phyloP scores from a whole-genome alignment of 352 stramenopile genomes.

The Phytophthora citricola region DNA sequence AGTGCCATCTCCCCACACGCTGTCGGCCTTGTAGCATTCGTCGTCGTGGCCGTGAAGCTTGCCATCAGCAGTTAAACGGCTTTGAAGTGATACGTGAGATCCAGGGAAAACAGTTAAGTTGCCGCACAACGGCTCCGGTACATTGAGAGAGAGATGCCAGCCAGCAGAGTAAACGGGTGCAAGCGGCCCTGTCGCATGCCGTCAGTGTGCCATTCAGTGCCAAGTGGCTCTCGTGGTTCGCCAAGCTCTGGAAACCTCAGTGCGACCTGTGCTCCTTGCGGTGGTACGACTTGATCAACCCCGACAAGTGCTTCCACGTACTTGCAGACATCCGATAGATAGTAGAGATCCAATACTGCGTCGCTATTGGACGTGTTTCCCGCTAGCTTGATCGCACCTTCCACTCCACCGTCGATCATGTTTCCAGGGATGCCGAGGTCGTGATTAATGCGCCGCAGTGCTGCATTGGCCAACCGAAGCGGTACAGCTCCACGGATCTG shows the following conservation, averaged over 20 bases:
- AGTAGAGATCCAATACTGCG: constrained; percentile 67
- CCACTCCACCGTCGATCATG: constrained; percentile 80
- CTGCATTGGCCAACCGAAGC: constrained; percentile 59
- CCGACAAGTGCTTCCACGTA: constrained; percentile 77
- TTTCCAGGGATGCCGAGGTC: constrained; percentile 70
- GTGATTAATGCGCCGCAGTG: constrained; percentile 75
- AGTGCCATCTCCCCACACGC: constrained; percentile 80
- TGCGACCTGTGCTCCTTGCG: constrained; percentile 71
- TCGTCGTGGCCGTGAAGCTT: constrained; percentile 61
- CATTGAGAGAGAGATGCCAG: constrained; percentile 76
- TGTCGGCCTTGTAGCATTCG: constrained; percentile 69
- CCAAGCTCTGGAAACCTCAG: constrained; percentile 79
- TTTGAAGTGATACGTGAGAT: constrained; percentile 63
- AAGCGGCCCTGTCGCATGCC: constrained; percentile 78
- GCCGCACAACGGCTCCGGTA: constrained; percentile 58
- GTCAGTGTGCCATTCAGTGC: constrained; percentile 86
- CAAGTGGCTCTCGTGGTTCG: constrained; percentile 58
- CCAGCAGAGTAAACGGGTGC: constrained; percentile 75
- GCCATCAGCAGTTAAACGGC: constrained; percentile 53
- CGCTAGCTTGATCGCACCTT: constrained; percentile 70
- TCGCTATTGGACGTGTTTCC: constrained; percentile 78
- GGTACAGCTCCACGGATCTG: constrained; percentile 70
- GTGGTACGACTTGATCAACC: constrained; percentile 45
- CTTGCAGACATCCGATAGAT: constrained; percentile 49
- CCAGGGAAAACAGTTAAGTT: constrained; percentile 82